Percentiles rank a stretch among this genome's conserved stretches.
Evolutionary conservation across 345 rosid species (phyloP).

Genomic region (Hibiscus trionum): DNA sequence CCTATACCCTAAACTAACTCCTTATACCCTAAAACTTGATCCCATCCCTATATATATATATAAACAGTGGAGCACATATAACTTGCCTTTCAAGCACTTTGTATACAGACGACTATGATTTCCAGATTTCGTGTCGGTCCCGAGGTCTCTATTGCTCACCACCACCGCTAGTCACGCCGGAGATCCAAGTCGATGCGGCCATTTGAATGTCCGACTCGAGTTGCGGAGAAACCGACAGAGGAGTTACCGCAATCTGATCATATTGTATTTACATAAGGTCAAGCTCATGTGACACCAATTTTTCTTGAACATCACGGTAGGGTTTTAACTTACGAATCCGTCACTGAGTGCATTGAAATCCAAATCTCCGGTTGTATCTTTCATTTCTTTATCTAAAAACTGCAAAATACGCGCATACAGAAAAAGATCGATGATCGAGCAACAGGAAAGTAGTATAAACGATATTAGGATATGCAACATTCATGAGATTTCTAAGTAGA

Average conservation of each 20-base stretch:
- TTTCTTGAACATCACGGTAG: background rate
- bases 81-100: too few relatives aligned
- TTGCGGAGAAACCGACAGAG: constrained; percentile 32
- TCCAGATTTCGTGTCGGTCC: background rate
- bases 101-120: background rate
- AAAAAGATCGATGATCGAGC: background rate
- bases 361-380: constrained; percentile 46
- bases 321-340: constrained; percentile 61
- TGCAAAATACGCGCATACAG: constrained; percentile 15
- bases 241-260: constrained; percentile 65
- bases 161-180: constrained; percentile 22
- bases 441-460: background rate
- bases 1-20: too few relatives aligned
- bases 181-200: constrained; percentile 66
- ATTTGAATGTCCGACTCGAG: constrained; percentile 27
- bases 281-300: background rate
- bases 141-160: constrained; percentile 25
- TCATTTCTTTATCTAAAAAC: constrained; percentile 52
- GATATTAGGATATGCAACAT: background rate
- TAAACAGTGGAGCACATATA: background rate
- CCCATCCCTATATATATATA: background rate
- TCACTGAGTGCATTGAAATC: constrained; percentile 62
- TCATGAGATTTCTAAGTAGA: background rate
- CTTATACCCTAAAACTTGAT: too few relatives aligned
- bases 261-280: background rate